Evolutionary conservation across 768 basidiomycete species (phyloP), one percentile per base, ranked within the genome.

Genomic region (Naganishia vishniacii): DNA sequence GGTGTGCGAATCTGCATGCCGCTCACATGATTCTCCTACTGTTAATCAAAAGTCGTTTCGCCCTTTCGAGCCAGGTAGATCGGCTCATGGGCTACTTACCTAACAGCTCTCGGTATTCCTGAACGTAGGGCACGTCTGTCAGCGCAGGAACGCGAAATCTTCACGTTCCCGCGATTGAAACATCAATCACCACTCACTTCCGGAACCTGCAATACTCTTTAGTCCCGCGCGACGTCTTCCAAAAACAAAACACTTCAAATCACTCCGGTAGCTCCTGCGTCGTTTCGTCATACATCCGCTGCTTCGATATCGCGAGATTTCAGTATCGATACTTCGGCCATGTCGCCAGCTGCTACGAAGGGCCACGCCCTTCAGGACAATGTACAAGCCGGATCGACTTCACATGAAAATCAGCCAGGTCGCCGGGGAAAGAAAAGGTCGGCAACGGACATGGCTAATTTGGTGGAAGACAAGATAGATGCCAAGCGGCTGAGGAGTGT

Each of bases 161-260:
- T n/a, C n/a, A n/a, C n/a, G n/a, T n/a, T n/a, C n/a, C n/a, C n/a
- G n/a, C n/a, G n/a, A n/a, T n/a, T n/a, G n/a, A n/a, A n/a, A n/a
- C 32, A 9, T 3, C 31, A 3, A 37, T 41, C 34, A 56, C 53
- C 34, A 13, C 23, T 40, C 34, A 37, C 7, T 15, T 37, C 15
- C 8, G 34, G 15, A 37, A 37, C 34, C 15, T 15, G 8, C 34
- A 15, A 15, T 15, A 37, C 23, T 34, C 53, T 20, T n/a, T 34
- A 23, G 13, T 23, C n/a, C 31, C 53, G 53, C 53, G 53, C 53
- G 53, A 56, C 53, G 16, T 56, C 42, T 56, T 48, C 20, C 53
- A 56, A 37, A 56, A 56, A 56, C 32, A 56, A 56, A 56, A 56
- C 53, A 56, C 32, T 37, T 25, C 37, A 56, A 26, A 29, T 28